A percentile compares a stretch with the other conserved stretches of the same genome.
phyloP scores from a whole-genome alignment of 148 eudicot species.

The Chenopodium suecicum region DNA sequence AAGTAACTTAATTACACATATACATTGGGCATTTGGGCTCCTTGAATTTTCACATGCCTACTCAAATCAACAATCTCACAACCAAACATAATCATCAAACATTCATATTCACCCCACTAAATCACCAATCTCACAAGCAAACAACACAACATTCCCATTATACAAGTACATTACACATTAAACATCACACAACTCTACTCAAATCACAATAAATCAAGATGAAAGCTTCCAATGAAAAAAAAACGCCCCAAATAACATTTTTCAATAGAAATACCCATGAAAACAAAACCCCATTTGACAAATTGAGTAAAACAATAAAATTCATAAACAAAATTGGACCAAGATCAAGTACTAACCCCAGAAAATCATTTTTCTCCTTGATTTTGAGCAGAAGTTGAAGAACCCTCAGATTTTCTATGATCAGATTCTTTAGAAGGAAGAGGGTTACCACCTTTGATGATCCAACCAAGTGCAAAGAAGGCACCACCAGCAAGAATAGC shows the following conservation, averaged over 20 bases:
- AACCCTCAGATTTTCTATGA: background rate
- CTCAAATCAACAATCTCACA: background rate
- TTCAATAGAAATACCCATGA: background rate
- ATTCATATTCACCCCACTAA: background rate
- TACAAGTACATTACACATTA: background rate
- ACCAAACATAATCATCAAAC: background rate
- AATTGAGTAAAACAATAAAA: background rate
- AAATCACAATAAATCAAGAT: background rate
- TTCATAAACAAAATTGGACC: background rate
- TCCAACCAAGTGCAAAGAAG: conserved; percentile 94
- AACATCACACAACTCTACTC: background rate
- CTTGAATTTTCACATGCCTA: background rate
- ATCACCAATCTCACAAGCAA: background rate
- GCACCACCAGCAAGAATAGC: conserved; percentile 92
- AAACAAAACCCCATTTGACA: background rate
- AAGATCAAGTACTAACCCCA: conserved; percentile 15
- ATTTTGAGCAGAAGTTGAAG: background rate
- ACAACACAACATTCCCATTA: background rate
- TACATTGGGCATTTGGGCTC: no score
- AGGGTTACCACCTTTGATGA: conserved; percentile 85
- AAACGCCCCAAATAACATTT: background rate
- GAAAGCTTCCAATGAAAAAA: background rate
- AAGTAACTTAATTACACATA: no score
- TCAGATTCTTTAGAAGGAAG: conserved; percentile 45
- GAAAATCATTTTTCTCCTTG: background rate